phyloP scores from a whole-genome alignment of 345 rosid genomes.

The Aquilaria malaccensis region DNA sequence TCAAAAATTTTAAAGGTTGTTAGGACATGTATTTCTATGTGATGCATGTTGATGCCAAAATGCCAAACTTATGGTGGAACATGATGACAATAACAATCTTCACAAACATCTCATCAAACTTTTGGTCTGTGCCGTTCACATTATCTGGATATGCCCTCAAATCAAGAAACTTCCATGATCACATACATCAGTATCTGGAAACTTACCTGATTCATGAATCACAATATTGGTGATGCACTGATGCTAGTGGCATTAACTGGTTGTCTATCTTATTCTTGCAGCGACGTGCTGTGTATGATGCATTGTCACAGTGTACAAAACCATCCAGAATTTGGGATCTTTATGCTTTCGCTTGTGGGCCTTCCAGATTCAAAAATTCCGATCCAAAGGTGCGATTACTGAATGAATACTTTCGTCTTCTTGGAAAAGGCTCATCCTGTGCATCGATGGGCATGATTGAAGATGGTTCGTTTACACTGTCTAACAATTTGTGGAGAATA shows the following conservation, averaged over 20 bases:
- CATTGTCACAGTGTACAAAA: slow-evolving; percentile 45
- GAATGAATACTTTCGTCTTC: slow-evolving; percentile 91
- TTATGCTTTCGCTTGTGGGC: slow-evolving; percentile 74
- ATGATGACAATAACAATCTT: no score
- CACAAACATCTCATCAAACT: no score
- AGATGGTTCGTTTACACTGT: slow-evolving; percentile 51
- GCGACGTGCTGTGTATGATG: slow-evolving; percentile 73
- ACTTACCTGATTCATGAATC: not conserved
- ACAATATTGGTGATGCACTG: no score
- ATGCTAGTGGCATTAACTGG: not conserved
- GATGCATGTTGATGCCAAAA: no score
- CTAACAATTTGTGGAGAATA: slow-evolving; percentile 90
- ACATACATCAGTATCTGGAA: no score
- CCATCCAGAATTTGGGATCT: slow-evolving; percentile 79
- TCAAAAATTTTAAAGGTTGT: no score
- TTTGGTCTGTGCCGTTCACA: no score
- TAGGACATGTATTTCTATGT: no score
- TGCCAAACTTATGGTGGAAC: no score
- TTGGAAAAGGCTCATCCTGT: slow-evolving; percentile 45
- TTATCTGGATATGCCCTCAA: no score
- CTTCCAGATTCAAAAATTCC: slow-evolving; percentile 54
- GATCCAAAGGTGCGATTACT: slow-evolving; percentile 82
- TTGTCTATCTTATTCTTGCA: slow-evolving; percentile 22
- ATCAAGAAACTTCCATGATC: no score
- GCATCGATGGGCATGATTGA: slow-evolving; percentile 74